phyloP scores from a whole-genome alignment of 345 rosid species.

The Eutrema heterophyllum region DNA sequence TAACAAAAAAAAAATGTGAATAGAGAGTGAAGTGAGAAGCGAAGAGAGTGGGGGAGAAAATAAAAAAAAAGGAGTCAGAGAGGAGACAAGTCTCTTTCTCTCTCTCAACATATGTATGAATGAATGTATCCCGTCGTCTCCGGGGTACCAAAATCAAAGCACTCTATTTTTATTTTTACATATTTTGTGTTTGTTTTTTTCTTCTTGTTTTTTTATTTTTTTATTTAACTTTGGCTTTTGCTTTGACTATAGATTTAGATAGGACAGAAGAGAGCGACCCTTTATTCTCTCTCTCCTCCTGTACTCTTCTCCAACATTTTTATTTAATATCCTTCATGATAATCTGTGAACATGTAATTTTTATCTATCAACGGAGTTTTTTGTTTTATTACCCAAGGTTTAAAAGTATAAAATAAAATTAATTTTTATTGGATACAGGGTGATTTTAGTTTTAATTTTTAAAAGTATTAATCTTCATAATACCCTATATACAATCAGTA shows the following conservation, averaged over 20 bases:
- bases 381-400: not conserved
- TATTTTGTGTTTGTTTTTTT: slow-evolving; percentile 15
- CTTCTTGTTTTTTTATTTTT: not conserved
- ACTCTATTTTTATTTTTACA: not conserved
- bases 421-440: no score
- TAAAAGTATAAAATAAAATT: no score
- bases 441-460: no score
- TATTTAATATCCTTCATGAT: slow-evolving; percentile 4
- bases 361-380: not conserved
- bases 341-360: slow-evolving; percentile 15
- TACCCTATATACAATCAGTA: no score
- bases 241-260: slow-evolving; percentile 51
- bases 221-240: slow-evolving; percentile 24
- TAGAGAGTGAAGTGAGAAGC: slow-evolving; percentile 23
- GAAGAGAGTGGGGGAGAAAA: slow-evolving; percentile 23
- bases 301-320: slow-evolving; percentile 14
- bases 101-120: slow-evolving; percentile 31
- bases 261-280: slow-evolving; percentile 32
- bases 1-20: not conserved
- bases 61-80: slow-evolving; percentile 30
- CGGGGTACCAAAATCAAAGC: slow-evolving; percentile 54
- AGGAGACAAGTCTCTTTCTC: slow-evolving; percentile 36
- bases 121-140: slow-evolving; percentile 47
- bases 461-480: no score
- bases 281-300: slow-evolving; percentile 36